Conservation (phyloP, 2,329 filamentous ascomycete genomes). For the Fusarium sp. region DNA sequence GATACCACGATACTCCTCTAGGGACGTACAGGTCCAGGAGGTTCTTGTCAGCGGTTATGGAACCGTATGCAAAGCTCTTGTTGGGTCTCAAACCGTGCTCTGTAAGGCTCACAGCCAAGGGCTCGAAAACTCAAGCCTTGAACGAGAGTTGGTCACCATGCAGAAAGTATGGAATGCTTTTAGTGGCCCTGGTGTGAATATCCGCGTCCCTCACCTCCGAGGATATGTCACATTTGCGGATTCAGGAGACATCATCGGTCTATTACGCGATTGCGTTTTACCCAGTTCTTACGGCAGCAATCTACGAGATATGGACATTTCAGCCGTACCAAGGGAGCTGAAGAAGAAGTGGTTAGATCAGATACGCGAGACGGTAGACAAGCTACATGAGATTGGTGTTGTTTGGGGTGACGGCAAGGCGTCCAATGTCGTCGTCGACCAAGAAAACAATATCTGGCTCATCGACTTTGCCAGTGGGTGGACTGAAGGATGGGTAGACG, state of each 20-base stretch:
- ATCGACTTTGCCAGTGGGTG: not conserved
- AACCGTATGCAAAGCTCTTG: not conserved
- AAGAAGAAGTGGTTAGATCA: not conserved
- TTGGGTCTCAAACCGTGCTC: not conserved
- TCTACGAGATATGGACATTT: not conserved
- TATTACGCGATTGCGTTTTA: not conserved
- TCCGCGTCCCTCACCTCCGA: not conserved
- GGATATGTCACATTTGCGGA: not conserved
- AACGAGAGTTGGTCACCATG: not conserved
- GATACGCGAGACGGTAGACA: not conserved
- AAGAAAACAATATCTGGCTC: not conserved
- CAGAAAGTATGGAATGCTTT: not conserved
- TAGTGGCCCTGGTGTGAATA: accelerated
- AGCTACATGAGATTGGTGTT: not conserved
- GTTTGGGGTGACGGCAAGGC: not conserved
- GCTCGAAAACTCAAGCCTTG: not conserved
- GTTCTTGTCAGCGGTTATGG: not conserved
- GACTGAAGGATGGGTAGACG: not conserved
- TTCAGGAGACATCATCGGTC: not conserved
- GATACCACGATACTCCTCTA: not conserved
- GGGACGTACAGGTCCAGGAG: not conserved
- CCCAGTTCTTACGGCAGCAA: not conserved
- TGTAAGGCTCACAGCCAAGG: not conserved
- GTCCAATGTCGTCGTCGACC: not conserved
- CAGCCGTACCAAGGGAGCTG: not conserved